Evolutionary conservation across 2,329 filamentous ascomycete genomes (phyloP).

Genomic region (Chalaropsis thielavioides): DNA sequence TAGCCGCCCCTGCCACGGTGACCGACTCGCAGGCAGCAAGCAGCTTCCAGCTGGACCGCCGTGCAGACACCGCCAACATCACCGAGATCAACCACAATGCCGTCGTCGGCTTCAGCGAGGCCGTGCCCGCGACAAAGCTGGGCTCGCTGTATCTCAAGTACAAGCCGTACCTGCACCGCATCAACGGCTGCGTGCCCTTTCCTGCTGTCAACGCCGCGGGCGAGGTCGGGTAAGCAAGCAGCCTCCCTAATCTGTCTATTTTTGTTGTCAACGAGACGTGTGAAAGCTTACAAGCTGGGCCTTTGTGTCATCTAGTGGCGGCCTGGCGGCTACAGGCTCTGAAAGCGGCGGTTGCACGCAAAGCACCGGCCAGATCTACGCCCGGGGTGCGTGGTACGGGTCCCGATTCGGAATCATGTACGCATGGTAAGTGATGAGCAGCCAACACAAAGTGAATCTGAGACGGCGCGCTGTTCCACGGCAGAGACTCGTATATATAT

Average conservation of each 20-base stretch:
- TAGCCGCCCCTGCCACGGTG: slow-evolving; percentile 7
- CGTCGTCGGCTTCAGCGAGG: slow-evolving; percentile 24
- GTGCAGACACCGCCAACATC: slow-evolving; percentile 16
- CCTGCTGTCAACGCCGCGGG: slow-evolving; percentile 44
- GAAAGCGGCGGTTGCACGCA: slow-evolving; percentile 24
- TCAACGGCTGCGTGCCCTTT: slow-evolving; percentile 49
- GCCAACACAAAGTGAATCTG: neutral
- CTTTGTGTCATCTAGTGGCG: slow-evolving; percentile 23
- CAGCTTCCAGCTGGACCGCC: slow-evolving; percentile 9
- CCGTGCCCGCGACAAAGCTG: slow-evolving; percentile 23
- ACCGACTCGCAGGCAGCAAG: neutral
- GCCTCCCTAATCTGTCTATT: neutral
- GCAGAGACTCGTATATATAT: too few species aligned
- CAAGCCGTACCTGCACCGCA: slow-evolving; percentile 26
- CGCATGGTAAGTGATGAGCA: slow-evolving; percentile 23
- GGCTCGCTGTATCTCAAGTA: slow-evolving; percentile 25
- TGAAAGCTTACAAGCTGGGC: neutral
- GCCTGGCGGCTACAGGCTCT: slow-evolving; percentile 25
- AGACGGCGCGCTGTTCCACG: too few species aligned
- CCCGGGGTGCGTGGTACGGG: slow-evolving; percentile 23
- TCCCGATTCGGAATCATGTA: slow-evolving; percentile 29
- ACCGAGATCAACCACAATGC: slow-evolving; percentile 23
- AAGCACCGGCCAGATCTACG: slow-evolving; percentile 28
- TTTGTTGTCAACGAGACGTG: too few species aligned
- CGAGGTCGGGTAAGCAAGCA: slow-evolving; percentile 36